These are phyloP conservation scores for Gossypium anomalum DNA, from an alignment of 345 rosid genomes.

Conservation along the genomic window DNA sequence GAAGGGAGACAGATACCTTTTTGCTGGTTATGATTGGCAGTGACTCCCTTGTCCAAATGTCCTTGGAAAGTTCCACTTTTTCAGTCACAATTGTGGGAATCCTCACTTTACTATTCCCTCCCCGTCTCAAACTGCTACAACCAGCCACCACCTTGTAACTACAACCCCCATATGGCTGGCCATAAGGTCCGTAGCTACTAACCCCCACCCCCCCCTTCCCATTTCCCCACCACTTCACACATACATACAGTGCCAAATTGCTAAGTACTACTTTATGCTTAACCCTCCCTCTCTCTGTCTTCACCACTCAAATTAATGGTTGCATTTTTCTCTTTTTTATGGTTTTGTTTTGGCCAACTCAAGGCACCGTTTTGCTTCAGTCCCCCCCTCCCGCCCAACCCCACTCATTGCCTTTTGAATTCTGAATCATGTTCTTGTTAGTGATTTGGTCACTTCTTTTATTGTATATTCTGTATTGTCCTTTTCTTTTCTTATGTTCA, in stretches of 20 bases:
- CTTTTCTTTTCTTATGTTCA: background rate
- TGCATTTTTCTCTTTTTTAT: background rate
- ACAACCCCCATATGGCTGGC: background rate
- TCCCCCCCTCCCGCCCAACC: background rate
- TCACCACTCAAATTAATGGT: too few relatives aligned
- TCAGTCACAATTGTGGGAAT: conserved; percentile 27
- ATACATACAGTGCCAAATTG: background rate
- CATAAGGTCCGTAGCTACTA: background rate
- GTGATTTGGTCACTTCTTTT: conserved; percentile 6
- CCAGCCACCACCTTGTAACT: background rate
- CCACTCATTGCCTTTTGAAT: background rate
- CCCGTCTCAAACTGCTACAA: background rate
- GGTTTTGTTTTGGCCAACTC: background rate
- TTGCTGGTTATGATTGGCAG: conserved; percentile 58
- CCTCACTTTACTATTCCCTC: background rate
- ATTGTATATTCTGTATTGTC: conserved; percentile 8
- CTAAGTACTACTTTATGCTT: background rate
- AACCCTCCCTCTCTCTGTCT: too few relatives aligned
- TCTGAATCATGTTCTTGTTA: conserved; percentile 2
- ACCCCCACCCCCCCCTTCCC: background rate
- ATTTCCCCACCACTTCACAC: conserved; percentile 1
- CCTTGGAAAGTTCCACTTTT: conserved; percentile 49
- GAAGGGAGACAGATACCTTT: conserved; percentile 23
- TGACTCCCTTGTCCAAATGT: conserved; percentile 46
- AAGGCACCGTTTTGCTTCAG: background rate